Base-by-base conservation (phyloP, 2,329 filamentous ascomycete species). In the Cercospora berteroae region DNA sequence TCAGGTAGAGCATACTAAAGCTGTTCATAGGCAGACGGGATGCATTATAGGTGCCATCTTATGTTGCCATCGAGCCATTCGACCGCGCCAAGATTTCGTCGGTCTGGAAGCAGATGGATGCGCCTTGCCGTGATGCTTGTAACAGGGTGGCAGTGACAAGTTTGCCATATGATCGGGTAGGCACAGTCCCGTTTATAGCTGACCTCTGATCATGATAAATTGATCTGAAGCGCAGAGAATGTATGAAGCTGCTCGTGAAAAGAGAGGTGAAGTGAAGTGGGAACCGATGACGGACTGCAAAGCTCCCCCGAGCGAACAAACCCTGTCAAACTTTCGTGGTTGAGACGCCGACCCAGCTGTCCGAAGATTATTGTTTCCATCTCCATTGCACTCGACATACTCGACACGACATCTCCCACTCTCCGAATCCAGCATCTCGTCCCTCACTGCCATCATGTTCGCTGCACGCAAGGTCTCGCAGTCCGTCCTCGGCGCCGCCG, bases 361-460 rank as follows among this genome's bases (percentile, higher is more conserved):
- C 55, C 55, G 55, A 31, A 23, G 55, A 58, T 33, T 33, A 33
- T 31, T 58, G 27, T 58, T 36, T 23, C 55, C 55, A 58, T 33
- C 55, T 58, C 29, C 55, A 58, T 58, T 58, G 55, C 55, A 31
- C 55, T 18, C 55, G 55, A 58, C 55, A 58, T n/a, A 33, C 18
- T 33, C 55, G 31, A 31, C 29, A 18, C 23, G 55, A 58, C 55
- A 58, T 58, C 55, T 36, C n/a, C 55, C 8, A 58, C 55, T 13
- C n/a, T 36, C 27, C 55, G 18, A 18, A 33, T 29, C 50, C 33
- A 20, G 36, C 61, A 64, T 58, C 52, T 58, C 61, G 50, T 48
- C 61, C 31, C 33, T 20, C 52, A 65, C 60, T 55, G 63, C 42
- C 80, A 89, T 75, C 72, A 94, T 96, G 92, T 94, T 94, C 81